phyloP scores from a whole-genome alignment of 1,139 yeast species.

The Zygosaccharomyces pseudobailii region DNA sequence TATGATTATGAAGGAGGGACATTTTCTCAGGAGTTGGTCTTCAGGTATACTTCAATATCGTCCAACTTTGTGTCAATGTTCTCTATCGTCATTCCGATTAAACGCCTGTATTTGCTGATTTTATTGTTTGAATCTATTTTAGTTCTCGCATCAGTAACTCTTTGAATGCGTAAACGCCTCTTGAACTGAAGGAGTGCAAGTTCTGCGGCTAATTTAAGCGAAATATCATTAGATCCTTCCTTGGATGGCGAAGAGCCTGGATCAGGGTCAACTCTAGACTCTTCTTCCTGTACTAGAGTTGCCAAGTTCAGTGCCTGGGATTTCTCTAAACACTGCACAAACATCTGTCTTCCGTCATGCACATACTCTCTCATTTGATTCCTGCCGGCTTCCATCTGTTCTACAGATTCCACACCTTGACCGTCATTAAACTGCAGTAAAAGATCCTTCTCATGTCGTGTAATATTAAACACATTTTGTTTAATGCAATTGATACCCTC shows the following conservation, averaged over 20 bases:
- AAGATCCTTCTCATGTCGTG: conserved; percentile 8
- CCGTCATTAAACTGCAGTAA: conserved; percentile 8
- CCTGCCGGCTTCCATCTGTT: conserved; percentile 7
- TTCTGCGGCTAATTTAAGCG: conserved; percentile 38
- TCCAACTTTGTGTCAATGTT: conserved; percentile 72
- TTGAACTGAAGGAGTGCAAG: conserved; percentile 51
- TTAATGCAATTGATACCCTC: conserved; percentile 8
- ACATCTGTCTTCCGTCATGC: conserved; percentile 8
- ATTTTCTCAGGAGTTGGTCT: conserved; percentile 11
- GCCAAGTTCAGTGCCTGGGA: conserved; percentile 61
- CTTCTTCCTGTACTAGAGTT: conserved; percentile 50
- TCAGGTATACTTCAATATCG: conserved; percentile 45
- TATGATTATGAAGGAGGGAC: neutral
- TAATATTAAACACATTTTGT: conserved; percentile 4
- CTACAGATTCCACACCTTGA: conserved; percentile 7
- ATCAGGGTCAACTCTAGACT: conserved; percentile 38
- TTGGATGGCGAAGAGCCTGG: conserved; percentile 14
- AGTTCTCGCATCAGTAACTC: conserved; percentile 39
- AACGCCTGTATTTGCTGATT: conserved; percentile 74
- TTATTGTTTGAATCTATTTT: conserved; percentile 38
- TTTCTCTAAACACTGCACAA: conserved; percentile 36
- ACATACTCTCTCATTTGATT: conserved; percentile 8
- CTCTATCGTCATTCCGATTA: conserved; percentile 72
- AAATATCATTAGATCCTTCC: conserved; percentile 6
- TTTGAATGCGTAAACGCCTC: conserved; percentile 43